Evolutionary conservation across 73 alveolate genomes (phyloP).

Genomic region (Paramecium primaurelia): DNA sequence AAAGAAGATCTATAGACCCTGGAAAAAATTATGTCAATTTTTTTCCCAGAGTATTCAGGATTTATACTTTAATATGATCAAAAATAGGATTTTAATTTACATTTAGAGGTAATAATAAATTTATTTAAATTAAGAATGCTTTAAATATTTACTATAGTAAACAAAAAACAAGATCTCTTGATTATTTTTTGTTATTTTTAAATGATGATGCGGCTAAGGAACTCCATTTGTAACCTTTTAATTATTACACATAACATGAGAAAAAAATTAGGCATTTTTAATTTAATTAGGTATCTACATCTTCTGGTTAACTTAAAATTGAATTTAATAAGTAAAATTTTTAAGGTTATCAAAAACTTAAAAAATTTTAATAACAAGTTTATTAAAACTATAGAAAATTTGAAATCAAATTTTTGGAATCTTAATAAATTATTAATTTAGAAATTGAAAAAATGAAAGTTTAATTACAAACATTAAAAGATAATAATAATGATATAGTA

Average conservation of each 20-base stretch:
- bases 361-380: not conserved
- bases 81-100: not conserved
- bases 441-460: not conserved
- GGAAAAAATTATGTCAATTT: not conserved
- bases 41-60: not conserved
- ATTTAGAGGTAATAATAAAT: not conserved
- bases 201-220: not conserved
- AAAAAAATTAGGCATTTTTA: not conserved
- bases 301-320: not conserved
- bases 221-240: not conserved
- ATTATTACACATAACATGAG: not conserved
- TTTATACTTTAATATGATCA: not conserved
- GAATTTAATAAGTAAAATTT: not conserved
- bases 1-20: not conserved
- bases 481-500: not conserved
- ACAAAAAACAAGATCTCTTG: not conserved
- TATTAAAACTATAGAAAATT: not conserved
- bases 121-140: not conserved
- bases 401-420: not conserved
- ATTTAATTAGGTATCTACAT: not conserved
- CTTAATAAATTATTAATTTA: not conserved
- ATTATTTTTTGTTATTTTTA: not conserved
- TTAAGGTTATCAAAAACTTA: not conserved
- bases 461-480: not conserved
- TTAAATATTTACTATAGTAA: not conserved